Base-by-base conservation (phyloP, 2,329 filamentous ascomycete species). In the Beauveria pseudobassiana region DNA sequence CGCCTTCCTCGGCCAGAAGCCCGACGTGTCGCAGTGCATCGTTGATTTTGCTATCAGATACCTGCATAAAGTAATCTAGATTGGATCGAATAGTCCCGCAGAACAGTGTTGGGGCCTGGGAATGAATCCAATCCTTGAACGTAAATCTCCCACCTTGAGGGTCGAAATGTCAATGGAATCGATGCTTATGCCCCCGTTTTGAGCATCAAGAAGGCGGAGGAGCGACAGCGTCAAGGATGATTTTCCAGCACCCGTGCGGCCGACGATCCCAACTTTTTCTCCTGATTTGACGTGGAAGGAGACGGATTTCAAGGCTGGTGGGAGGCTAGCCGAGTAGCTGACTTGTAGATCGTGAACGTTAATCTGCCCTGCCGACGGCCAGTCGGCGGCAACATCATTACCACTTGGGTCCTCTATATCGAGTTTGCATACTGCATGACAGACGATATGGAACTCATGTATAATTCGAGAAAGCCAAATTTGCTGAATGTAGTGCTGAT, bases 91-190 rank as follows among this genome's bases (percentile, higher is more conserved):
- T n/a, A 10, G 54, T 57, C 6, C 54, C 54, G 10, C 12, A 5
- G 12, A 49, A 57, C n/a, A 61, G 51, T 4, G 57, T 59, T 5
- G 28, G 28, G 1, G 28, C 9, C 8, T 30, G 28, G 9, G 28
- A 12, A 30, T 30, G 12, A 63, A 63, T 8, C 59, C 61, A 40
- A 67, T 61, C 12, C 63, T 48, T 5, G 58, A 52, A 24, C 65
- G 52, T 24, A 66, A 16, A 5, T 42, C 49, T 10, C 49, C 46
- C 6, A 53, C 48, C 1, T 61, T 61, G 5, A 67, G 30, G 5
- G 54, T 40, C 7, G 53, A 51, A 24, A 63, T 46, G 16, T 59
- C 51, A 7, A 54, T 2, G 5, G 57, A 49, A 38, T 67, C 65
- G 9, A 61, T 61, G 14, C 42, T 42, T 24, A 61, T 49, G n/a